Conservation (phyloP, 495 filamentous ascomycete species). For the Penicillium coprophilum region DNA sequence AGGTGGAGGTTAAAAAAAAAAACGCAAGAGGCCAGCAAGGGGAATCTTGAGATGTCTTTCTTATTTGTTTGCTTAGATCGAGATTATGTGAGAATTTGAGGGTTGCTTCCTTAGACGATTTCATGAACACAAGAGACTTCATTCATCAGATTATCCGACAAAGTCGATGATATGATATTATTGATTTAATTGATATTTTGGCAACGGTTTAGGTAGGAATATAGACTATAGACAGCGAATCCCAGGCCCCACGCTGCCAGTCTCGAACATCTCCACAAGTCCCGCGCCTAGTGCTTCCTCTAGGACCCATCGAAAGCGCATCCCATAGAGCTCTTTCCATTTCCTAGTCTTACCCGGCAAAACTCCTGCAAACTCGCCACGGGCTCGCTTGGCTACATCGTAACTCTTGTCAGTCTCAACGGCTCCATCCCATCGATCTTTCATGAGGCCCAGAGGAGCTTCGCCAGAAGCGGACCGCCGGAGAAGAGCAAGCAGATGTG, state of each 20-base stretch:
- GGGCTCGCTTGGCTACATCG: slow-evolving; percentile 57
- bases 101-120: neutral
- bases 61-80: neutral
- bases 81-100: neutral
- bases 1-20: neutral
- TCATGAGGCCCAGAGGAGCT: slow-evolving; percentile 62
- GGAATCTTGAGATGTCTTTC: neutral
- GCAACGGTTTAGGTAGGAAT: neutral
- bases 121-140: neutral
- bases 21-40: neutral
- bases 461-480: slow-evolving; percentile 64
- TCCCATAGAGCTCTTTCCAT: slow-evolving; percentile 77
- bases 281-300: slow-evolving; percentile 77
- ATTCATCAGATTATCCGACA: neutral
- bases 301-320: slow-evolving; percentile 75
- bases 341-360: slow-evolving; percentile 72
- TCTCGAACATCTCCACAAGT: slow-evolving; percentile 82
- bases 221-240: slow-evolving; percentile 54
- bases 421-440: slow-evolving; percentile 81
- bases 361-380: slow-evolving; percentile 70
- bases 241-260: slow-evolving; percentile 74
- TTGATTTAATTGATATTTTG: neutral
- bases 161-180: neutral
- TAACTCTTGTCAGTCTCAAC: slow-evolving; percentile 57
- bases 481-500: slow-evolving; percentile 65